Evolutionary conservation across 306 rosid genomes (phyloP), one percentile per base, ranked within the genome.

Genomic region (Ziziphus jujuba): DNA sequence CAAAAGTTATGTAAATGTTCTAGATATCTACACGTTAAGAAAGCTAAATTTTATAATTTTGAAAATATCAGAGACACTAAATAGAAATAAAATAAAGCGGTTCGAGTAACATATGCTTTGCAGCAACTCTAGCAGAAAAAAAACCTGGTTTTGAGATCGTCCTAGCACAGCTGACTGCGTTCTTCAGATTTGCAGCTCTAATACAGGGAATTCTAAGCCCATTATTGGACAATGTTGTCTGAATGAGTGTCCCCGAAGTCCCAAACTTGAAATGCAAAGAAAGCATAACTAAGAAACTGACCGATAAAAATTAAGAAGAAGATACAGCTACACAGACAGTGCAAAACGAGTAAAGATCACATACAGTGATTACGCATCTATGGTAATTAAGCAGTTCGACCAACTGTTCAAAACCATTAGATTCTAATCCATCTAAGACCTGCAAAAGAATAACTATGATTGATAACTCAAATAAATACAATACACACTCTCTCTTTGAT

Each of bases 361-460:
- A 23, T 72, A 77, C 77, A 22, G 81, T 59, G 68, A 77, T 66
- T 28, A 77, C 81, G 21, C 81, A 71, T 72, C 70, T 77, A 4
- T 77, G 81, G 49, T 60, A 13, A 33, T 72, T 71, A 22, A 71
- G 67, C 47, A 68, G 77, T 47, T 71, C 70, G 50, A 77, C 69
- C 73, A 77, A 20, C 5, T 13, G 77, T 54, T 71, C 81, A 71
- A 77, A 77, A n/a, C 81, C 81, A 15, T 52, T 59, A 44, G 77
- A 63, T 34, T 16, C 63, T 20, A 57, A 22, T 40, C 76, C 76
- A 50, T 51, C 71, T 40, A 64, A 13, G 8, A 57, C 72, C 80
- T 70, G 59, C 48, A 64, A 49, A 63, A 61, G 73, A 34, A 68
- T 33, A 24, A 21, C 5, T 19, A 59, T 3, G 9, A 73, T 6